Evolutionary conservation across 768 basidiomycete species (phyloP), one percentile per base, ranked within the genome.

Genomic region (Hydnum rufescens): DNA sequence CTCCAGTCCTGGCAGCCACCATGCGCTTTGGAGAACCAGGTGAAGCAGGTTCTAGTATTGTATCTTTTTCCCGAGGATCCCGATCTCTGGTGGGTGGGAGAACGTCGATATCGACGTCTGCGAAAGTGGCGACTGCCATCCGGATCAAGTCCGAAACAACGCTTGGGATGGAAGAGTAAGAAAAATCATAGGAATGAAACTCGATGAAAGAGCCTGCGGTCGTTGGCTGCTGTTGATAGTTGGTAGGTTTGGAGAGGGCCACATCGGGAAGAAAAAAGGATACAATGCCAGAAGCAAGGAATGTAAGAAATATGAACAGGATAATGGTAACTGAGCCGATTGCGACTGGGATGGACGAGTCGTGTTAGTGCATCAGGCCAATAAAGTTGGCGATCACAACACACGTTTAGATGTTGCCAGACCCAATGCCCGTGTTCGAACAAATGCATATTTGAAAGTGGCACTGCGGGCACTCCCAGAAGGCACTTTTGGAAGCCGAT

Each of bases 381-480:
- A 13, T 25, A 25, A 47, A 8, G 44, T 26, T n/a, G n/a, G n/a
- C n/a, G n/a, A n/a, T n/a, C n/a, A n/a, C n/a, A 47, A 26, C 71
- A 53, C 63, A 77, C 84, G 66, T 63, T 79, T 76, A 58, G 87
- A 87, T n/a, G 78, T 77, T 19, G 81, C 85, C 52, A 87, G 65
- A 29, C 84, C 85, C 6, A 76, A 66, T 13, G 75, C 73, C 31
- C 67, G 71, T 1, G 84, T 87, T 25, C 85, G 74, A 5, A 78
- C 72, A 59, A 85, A 85, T 39, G 77, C 74, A 62, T 88, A 87
- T 54, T 70, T 71, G 61, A 85, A 88, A 49, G n/a, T 71, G 74
- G 58, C 85, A 88, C 64, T 86, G 82, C 1, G 80, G 80, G 59
- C 85, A 88, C 8, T 74, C 67, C 66, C 80, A 86, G 69, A 85